These are phyloP conservation scores for Pachysandra terminalis DNA, from an alignment of 164 flowering plant species.

Conservation along the genomic window DNA sequence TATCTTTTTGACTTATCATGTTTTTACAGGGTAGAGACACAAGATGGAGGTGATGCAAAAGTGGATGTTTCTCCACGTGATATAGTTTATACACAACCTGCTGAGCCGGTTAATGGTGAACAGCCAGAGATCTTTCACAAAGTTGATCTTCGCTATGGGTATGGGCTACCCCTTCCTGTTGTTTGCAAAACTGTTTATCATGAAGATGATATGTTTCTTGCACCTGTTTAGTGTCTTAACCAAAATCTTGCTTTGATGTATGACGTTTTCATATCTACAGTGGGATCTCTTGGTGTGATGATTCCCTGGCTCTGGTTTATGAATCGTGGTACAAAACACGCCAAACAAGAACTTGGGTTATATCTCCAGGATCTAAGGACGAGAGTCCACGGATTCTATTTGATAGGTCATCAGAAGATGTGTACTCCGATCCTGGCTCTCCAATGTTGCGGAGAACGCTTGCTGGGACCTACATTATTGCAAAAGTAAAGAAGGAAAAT, in stretches of 20 bases:
- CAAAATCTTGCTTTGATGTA: neutral
- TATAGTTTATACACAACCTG: conserved; percentile 76
- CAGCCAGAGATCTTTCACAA: conserved; percentile 66
- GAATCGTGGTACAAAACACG: conserved; percentile 99
- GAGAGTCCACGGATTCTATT: conserved; percentile 71
- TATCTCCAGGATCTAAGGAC: conserved; percentile 71
- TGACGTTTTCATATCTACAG: conserved; percentile 31
- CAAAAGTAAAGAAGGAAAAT: conserved; percentile 70
- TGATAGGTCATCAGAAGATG: conserved; percentile 98
- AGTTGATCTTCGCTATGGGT: conserved; percentile 97
- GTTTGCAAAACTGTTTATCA: neutral
- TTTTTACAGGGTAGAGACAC: conserved; percentile 84
- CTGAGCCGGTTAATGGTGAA: conserved; percentile 61
- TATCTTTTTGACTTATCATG: conserved; percentile 9
- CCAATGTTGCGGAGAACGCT: conserved; percentile 88
- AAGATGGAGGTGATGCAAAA: conserved; percentile 99
- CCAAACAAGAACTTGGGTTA: conserved; percentile 79
- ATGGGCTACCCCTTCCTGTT: conserved; percentile 14
- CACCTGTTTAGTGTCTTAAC: no score
- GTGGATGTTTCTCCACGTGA: conserved; percentile 97
- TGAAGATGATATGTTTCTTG: neutral
- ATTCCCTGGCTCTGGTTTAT: conserved; percentile 83
- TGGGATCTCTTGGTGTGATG: conserved; percentile 95
- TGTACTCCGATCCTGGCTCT: conserved; percentile 97
- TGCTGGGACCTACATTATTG: conserved; percentile 83